These are phyloP conservation scores for Aspergillus quadricinctus DNA, from an alignment of 2,329 filamentous ascomycete species.

Conservation along the genomic window DNA sequence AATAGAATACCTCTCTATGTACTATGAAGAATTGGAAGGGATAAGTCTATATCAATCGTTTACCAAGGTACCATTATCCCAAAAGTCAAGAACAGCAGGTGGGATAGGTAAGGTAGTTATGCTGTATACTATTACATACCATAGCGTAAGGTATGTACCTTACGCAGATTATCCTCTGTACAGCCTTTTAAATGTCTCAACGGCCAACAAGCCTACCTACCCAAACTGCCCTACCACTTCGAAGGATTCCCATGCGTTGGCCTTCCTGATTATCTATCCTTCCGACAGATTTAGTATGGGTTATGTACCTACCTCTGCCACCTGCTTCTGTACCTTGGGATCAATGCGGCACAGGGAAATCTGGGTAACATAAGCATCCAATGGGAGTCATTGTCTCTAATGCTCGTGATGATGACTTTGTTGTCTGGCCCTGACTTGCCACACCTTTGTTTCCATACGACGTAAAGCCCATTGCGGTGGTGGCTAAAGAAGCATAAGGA, in stretches of 20 bases:
- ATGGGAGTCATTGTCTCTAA: background rate
- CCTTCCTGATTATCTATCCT: constrained; percentile 9
- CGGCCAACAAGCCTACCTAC: background rate
- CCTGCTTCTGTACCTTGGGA: background rate
- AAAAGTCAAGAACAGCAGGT: background rate
- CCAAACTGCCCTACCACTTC: background rate
- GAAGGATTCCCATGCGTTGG: constrained; percentile 1
- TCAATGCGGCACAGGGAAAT: background rate
- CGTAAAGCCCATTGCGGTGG: background rate
- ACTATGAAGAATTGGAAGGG: background rate
- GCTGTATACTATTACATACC: background rate
- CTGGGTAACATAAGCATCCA: background rate
- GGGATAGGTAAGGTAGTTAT: no score
- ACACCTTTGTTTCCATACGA: background rate
- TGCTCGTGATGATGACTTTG: background rate
- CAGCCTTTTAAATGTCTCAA: background rate
- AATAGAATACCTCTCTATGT: background rate
- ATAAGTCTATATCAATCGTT: background rate
- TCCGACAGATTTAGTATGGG: background rate
- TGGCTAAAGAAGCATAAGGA: background rate
- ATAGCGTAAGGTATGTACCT: background rate
- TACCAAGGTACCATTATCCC: no score
- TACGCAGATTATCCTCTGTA: background rate
- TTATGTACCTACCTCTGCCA: background rate
- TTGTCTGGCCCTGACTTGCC: background rate